Base-by-base conservation (phyloP, 2,329 filamentous ascomycete species). In the Pseudonectria foliicola region DNA sequence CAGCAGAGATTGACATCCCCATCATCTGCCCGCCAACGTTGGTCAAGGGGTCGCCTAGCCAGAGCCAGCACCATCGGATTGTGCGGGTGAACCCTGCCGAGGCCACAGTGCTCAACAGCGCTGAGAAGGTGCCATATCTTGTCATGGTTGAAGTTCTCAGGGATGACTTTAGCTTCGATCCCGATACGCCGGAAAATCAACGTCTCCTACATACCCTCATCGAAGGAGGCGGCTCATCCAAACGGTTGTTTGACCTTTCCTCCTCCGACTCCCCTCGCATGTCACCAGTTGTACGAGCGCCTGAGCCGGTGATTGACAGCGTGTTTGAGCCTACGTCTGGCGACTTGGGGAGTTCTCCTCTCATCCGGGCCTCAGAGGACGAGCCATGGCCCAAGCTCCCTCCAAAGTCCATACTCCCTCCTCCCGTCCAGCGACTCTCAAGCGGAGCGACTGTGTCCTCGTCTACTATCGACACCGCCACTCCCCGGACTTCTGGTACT, bases 91-190 rank as follows among this genome's bases (percentile, higher is more conserved):
- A 89, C 52, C 86, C 85, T 6, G 83, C 84, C 2, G 85, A 92
- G 59, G 81, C 85, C 6, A 90, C 85, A 1, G 86, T 89, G 35
- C 64, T 92, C 33, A 92, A 92, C 59, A 92, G 85, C 55, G 85
- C 85, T 4, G 85, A 92, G 57, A 84, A 88, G 55, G 85, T 92
- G 29, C 85, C 85, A 1, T 92, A 88, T 59, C 61, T 92, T 32
- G 70, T 92, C 18, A 89, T 92, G 84, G 77, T 90, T 3, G 85
- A 92, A 54, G 80, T 92, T 14, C 62, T 92, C 31, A 70, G 81
- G 15, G 85, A 90, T 45, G 85, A 92, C 51, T 90, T 92, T 53
- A 80, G 81, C 24, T 92, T 92, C 49, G 80, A 90, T 48, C 83
- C 85, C 1, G 77, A 82, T 23, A 81, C 78, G 1, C 67, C 73